Percentiles rank a stretch among this genome's conserved stretches.
These are phyloP conservation scores for Yamadazyma triangularis DNA, from an alignment of 1,139 yeast species.

Conservation along the genomic window DNA sequence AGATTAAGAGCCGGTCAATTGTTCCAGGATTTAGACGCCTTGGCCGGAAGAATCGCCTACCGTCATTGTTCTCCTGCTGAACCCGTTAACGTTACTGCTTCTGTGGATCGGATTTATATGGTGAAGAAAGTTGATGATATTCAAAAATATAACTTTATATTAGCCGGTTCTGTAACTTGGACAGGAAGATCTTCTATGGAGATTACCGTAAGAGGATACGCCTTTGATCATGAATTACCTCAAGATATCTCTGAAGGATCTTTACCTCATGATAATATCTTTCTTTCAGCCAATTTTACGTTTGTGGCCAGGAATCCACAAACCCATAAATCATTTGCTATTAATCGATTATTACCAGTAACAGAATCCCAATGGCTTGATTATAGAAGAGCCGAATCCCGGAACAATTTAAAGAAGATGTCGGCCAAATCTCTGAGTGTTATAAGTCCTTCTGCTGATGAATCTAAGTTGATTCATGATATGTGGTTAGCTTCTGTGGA, in stretches of 20 bases:
- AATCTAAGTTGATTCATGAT: slow-evolving; percentile 68
- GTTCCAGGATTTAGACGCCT: slow-evolving; percentile 85
- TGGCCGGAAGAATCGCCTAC: slow-evolving; percentile 85
- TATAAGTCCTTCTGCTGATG: slow-evolving; percentile 68
- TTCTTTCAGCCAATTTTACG: slow-evolving; percentile 86
- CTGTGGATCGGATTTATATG: slow-evolving; percentile 88
- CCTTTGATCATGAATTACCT: slow-evolving; percentile 53
- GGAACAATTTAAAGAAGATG: slow-evolving; percentile 77
- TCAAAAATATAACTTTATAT: slow-evolving; percentile 65
- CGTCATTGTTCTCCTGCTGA: slow-evolving; percentile 86
- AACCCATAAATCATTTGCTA: slow-evolving; percentile 82
- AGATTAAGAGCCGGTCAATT: slow-evolving; percentile 86
- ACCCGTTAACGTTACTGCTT: slow-evolving; percentile 91
- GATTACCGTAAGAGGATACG: slow-evolving; percentile 83
- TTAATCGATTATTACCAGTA: slow-evolving; percentile 72
- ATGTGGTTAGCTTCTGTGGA: slow-evolving; percentile 65
- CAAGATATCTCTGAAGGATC: slow-evolving; percentile 41
- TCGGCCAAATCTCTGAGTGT: slow-evolving; percentile 61
- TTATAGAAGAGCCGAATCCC: slow-evolving; percentile 83
- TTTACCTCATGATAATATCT: slow-evolving; percentile 42
- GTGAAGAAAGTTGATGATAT: slow-evolving; percentile 81
- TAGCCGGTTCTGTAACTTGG: slow-evolving; percentile 90
- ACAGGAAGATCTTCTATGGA: slow-evolving; percentile 96
- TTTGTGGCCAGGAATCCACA: slow-evolving; percentile 93
- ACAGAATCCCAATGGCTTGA: slow-evolving; percentile 75